Evolutionary conservation across 495 filamentous ascomycete genomes (phyloP).

Genomic region (Cairneyella variabilis): DNA sequence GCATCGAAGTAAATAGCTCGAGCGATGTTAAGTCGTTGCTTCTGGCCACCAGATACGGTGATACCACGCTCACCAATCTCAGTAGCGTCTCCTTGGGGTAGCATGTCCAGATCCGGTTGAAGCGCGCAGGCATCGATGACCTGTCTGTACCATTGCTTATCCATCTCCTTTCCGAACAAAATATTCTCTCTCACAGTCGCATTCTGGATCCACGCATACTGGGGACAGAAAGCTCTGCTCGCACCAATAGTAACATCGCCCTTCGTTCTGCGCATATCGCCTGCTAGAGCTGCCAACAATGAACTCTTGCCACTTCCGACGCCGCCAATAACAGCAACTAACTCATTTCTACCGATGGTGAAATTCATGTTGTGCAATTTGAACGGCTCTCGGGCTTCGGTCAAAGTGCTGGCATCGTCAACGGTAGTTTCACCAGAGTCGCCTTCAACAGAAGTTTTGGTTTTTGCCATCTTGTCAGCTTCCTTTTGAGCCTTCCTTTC

Average conservation of each 20-base stretch:
- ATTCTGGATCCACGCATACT: conserved; percentile 98
- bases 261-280: conserved; percentile 83
- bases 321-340: conserved; percentile 85
- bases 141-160: conserved; percentile 50
- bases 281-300: conserved; percentile 81
- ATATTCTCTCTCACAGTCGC: conserved; percentile 83
- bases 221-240: conserved; percentile 82
- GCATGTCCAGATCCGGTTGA: conserved; percentile 68
- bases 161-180: conserved; percentile 77
- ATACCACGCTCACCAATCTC: conserved; percentile 80
- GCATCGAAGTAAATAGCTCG: conserved; percentile 82
- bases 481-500: conserved; percentile 29
- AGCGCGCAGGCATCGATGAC: conserved; percentile 65
- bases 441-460: conserved; percentile 7
- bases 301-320: conserved; percentile 94
- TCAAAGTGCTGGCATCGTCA: conserved; percentile 50
- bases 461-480: conserved; percentile 30
- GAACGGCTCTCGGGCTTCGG: conserved; percentile 68
- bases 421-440: conserved; percentile 12
- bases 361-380: conserved; percentile 72
- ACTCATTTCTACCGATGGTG: conserved; percentile 71
- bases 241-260: conserved; percentile 74
- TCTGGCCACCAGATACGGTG: conserved; percentile 79
- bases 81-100: conserved; percentile 67
- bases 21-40: conserved; percentile 79